These are phyloP conservation scores for Wickerhamiella dianesei DNA, from an alignment of 805 yeast species.

Conservation along the genomic window DNA sequence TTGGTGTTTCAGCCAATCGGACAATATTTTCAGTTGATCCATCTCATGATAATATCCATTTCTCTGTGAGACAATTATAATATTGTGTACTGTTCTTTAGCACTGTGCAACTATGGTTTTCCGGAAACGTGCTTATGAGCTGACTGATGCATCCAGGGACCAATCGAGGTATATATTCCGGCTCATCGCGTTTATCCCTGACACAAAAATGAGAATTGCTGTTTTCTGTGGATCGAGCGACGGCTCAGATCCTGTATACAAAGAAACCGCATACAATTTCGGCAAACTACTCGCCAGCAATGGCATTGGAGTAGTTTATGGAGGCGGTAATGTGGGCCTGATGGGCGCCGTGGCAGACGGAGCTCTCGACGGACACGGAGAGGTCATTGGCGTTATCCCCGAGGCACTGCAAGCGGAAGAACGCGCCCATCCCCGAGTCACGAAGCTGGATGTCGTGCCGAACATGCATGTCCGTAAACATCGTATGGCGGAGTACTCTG, in stretches of 20 bases:
- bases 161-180: too few species aligned
- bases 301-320: constrained; percentile 65
- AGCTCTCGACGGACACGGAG: constrained; percentile 17
- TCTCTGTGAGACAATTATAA: background rate
- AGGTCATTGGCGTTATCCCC: constrained; percentile 78
- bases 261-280: constrained; percentile 42
- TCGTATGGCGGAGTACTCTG: constrained; percentile 76
- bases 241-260: constrained; percentile 41
- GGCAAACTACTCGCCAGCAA: constrained; percentile 44
- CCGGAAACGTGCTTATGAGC: too few species aligned
- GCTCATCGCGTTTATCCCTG: too few species aligned
- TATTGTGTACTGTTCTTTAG: too few species aligned
- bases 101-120: too few species aligned
- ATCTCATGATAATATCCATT: background rate
- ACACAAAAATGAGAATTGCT: constrained; percentile 32
- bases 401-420: constrained; percentile 65
- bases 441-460: constrained; percentile 45
- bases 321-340: constrained; percentile 59
- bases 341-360: constrained; percentile 20
- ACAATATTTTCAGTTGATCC: background rate
- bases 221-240: constrained; percentile 79
- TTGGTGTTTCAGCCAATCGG: background rate
- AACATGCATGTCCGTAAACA: constrained; percentile 87
- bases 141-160: too few species aligned
- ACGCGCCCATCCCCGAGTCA: constrained; percentile 38